A percentile compares a stretch with the other conserved stretches of the same genome.
phyloP scores from a whole-genome alignment of 306 rosid genomes.

The Glycine latifolia region DNA sequence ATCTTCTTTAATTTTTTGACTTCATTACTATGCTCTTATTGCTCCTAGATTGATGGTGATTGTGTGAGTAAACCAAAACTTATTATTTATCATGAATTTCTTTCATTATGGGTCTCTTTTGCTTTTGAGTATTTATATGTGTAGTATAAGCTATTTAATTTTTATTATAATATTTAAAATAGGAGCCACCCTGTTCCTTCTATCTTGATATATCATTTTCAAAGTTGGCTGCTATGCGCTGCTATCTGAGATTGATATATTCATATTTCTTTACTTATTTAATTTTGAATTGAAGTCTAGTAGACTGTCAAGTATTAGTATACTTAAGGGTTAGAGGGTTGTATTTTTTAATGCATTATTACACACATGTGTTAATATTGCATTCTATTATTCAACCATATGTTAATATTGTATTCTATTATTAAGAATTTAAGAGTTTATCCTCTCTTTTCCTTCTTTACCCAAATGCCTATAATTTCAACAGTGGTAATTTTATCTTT shows the following conservation, averaged over 20 bases:
- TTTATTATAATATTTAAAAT: no score
- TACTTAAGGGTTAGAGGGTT: background rate
- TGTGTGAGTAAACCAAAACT: no score
- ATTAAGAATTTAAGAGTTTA: conserved; percentile 7
- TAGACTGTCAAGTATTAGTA: background rate
- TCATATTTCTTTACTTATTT: background rate
- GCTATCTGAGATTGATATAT: background rate
- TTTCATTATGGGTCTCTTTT: no score
- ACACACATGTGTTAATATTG: background rate
- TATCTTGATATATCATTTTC: background rate
- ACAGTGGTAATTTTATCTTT: background rate
- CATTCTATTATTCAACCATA: background rate
- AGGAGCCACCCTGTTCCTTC: no score
- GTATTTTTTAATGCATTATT: background rate
- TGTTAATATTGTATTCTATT: background rate
- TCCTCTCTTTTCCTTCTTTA: background rate
- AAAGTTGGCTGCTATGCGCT: background rate
- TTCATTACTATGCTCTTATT: no score
- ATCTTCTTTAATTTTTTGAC: no score
- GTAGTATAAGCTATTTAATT: no score
- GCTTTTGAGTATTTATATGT: no score
- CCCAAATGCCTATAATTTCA: background rate
- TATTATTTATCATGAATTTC: no score
- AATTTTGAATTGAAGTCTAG: background rate
- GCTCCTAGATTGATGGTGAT: no score